Percentiles rank a stretch among this genome's conserved stretches.
phyloP scores from a whole-genome alignment of 2,329 filamentous ascomycete species.

The Dactylellina drechsleri region DNA sequence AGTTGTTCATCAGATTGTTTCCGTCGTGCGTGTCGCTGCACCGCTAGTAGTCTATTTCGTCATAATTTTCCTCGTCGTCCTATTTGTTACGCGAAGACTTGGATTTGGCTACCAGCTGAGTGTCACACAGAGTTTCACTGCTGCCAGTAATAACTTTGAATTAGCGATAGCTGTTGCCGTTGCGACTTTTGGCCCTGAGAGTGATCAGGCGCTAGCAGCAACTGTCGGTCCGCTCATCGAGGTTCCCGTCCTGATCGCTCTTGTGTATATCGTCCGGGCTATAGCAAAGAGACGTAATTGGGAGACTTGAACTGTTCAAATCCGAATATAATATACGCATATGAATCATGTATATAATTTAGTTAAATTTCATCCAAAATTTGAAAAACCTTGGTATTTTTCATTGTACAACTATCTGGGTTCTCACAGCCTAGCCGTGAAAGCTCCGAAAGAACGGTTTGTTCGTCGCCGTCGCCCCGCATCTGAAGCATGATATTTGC shows the following conservation, averaged over 20 bases:
- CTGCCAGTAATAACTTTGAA: conserved; percentile 93
- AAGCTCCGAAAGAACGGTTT: neutral
- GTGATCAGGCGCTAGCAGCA: conserved; percentile 81
- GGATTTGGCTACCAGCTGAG: conserved; percentile 77
- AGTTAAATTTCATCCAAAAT: conserved; percentile 59
- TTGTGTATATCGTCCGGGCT: conserved; percentile 79
- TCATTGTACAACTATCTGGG: conserved; percentile 57
- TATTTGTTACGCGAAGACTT: conserved; percentile 71
- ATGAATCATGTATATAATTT: neutral
- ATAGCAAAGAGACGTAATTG: conserved; percentile 68
- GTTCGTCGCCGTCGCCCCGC: conserved; percentile 28
- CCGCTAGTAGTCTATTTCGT: conserved; percentile 84
- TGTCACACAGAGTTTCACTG: conserved; percentile 85
- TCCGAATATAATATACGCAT: too few species aligned
- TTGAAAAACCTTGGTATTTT: conserved; percentile 60
- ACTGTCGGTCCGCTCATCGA: conserved; percentile 89
- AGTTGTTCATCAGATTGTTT: conserved; percentile 83
- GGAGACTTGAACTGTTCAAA: conserved; percentile 59
- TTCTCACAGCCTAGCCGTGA: conserved; percentile 31
- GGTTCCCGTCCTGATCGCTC: conserved; percentile 79
- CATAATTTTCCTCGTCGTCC: conserved; percentile 76
- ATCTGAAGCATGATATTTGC: conserved; percentile 46
- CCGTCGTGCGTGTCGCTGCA: conserved; percentile 81
- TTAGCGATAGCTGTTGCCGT: conserved; percentile 88
- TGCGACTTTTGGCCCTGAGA: conserved; percentile 79